Evolutionary conservation across 768 basidiomycete species (phyloP).

Genomic region (Steccherinum ochraceum): DNA sequence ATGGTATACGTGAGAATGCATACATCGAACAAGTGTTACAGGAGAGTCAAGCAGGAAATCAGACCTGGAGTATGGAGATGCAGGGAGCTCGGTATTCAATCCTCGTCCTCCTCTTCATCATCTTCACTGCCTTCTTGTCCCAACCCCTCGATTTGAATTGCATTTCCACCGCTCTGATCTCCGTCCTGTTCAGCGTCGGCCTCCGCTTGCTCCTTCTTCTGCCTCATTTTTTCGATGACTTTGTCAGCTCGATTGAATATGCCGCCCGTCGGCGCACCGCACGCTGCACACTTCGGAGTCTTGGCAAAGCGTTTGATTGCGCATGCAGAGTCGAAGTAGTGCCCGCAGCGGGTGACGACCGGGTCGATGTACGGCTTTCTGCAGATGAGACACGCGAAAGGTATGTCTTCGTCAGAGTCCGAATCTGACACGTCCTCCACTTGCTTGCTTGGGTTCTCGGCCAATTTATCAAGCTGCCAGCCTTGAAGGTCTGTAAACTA

Average conservation of each 20-base stretch:
- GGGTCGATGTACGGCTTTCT: conserved; percentile 93
- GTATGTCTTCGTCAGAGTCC: conserved; percentile 81
- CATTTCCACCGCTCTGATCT: conserved; percentile 7
- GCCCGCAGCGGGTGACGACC: conserved; percentile 91
- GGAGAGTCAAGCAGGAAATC: neutral
- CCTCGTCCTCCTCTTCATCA: conserved; percentile 1
- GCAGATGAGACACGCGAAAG: conserved; percentile 98
- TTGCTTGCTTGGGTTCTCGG: conserved; percentile 65
- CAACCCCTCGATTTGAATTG: conserved; percentile 50
- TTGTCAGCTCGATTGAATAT: conserved; percentile 97
- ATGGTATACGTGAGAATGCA: neutral
- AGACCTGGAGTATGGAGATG: neutral
- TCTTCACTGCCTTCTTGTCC: conserved; percentile 18
- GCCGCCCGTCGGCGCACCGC: conserved; percentile 87
- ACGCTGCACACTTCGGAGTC: conserved; percentile 94
- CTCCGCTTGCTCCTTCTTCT: conserved; percentile 55
- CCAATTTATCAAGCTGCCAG: conserved; percentile 96
- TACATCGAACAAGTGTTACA: neutral
- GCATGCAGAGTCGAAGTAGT: conserved; percentile 93
- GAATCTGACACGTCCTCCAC: conserved; percentile 57
- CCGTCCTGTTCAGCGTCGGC: conserved; percentile 19
- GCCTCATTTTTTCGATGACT: conserved; percentile 81
- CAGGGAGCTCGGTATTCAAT: neutral
- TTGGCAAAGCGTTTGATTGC: conserved; percentile 93
- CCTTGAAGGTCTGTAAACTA: conserved; percentile 75